Base-by-base conservation (phyloP, 2,329 filamentous ascomycete genomes). In the Fusarium sp. region DNA sequence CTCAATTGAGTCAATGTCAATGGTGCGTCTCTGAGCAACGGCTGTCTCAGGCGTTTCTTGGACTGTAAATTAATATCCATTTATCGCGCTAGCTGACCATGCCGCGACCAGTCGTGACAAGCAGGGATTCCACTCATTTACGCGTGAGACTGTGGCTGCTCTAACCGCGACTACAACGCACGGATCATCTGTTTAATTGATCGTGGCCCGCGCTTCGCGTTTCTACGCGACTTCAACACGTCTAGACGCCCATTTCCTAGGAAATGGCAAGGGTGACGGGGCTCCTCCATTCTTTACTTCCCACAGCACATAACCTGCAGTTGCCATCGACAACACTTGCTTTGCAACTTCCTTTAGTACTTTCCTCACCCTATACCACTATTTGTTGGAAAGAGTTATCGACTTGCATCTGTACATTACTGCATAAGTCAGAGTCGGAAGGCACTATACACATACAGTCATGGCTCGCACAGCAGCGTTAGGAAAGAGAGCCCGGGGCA, bases 401-500 rank as follows among this genome's bases (percentile, higher is more conserved):
- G 59, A 55, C 31, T 55, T 60, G 26, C 31, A 70, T 59, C 23
- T 65, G 55, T 70, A 47, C 38, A 50, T 64, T 60, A 34, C 38
- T 46, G 23, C 40, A 49, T 47, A 53, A 57, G 34, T 46, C 57
- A 61, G 53, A 57, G 28, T 49, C 54, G 60, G 68, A 67, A 74
- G 61, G 69, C 57, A 56, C 57, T 40, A 46, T 41, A 12, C 26
- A 37, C 23, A 23, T 6, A 23, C 28, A 62, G 56, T 42, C 50
- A 79, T 79, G 77, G 65, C 73, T 73, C 72, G 69, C 23, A 50
- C 47, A 62, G 71, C 73, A 52, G 59, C 72, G 36, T 57, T 80
- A 50, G 77, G 79, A 76, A 80, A 80, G 77, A 77, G 79, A 62
- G 68, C 75, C 44, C 76, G 77, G 42, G 64, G 67, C 40, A 68